phyloP scores from a whole-genome alignment of 2,329 filamentous ascomycete species.

The Emergomyces africanus region DNA sequence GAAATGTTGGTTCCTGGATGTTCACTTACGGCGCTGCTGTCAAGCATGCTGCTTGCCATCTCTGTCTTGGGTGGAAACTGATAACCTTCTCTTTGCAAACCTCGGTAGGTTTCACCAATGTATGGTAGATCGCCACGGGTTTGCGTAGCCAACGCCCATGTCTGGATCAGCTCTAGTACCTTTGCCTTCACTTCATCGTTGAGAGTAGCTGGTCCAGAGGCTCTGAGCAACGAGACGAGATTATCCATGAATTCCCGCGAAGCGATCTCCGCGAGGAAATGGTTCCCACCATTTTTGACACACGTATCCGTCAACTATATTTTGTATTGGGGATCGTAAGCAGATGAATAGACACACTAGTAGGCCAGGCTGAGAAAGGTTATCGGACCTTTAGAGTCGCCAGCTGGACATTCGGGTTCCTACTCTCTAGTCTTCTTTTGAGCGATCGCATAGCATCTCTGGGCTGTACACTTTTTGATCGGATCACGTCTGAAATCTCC shows the following conservation, averaged over 20 bases:
- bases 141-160: slow-evolving; percentile 83
- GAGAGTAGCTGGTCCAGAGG: slow-evolving; percentile 57
- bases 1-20: background rate
- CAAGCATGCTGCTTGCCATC: slow-evolving; percentile 93
- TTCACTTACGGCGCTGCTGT: slow-evolving; percentile 74
- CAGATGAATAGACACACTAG: slow-evolving; percentile 1
- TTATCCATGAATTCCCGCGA: slow-evolving; percentile 99
- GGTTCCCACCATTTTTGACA: slow-evolving; percentile 92
- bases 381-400: slow-evolving; percentile 69
- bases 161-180: slow-evolving; percentile 86
- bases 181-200: slow-evolving; percentile 79
- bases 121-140: slow-evolving; percentile 72
- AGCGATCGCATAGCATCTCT: slow-evolving; percentile 97
- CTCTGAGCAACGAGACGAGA: slow-evolving; percentile 75
- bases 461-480: slow-evolving; percentile 92
- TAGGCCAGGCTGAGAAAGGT: slow-evolving; percentile 1
- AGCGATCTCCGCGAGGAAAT: slow-evolving; percentile 91
- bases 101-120: slow-evolving; percentile 75
- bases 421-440: slow-evolving; percentile 88
- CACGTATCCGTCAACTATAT: slow-evolving; percentile 84
- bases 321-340: background rate
- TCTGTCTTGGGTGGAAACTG: slow-evolving; percentile 76
- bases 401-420: slow-evolving; percentile 93
- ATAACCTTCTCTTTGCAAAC: slow-evolving; percentile 71
- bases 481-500: slow-evolving; percentile 94